Evolutionary conservation across 2,329 filamentous ascomycete genomes (phyloP), one percentile per base, ranked within the genome.

Genomic region (Epicoccum nigrum): DNA sequence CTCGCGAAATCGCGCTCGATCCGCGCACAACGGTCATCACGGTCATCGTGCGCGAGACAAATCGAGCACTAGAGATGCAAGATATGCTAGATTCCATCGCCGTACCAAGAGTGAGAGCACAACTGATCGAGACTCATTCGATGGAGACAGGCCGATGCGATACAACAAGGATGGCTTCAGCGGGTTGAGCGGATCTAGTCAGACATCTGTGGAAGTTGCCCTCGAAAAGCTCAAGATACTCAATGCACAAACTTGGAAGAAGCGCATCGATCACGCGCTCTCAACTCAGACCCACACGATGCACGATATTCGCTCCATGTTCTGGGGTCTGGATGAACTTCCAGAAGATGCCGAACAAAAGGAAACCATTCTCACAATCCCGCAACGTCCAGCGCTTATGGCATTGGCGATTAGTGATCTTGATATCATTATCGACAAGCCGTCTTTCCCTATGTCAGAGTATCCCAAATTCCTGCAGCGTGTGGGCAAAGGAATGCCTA

Each of bases 401-500:
- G 83, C 87, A 3, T 81, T 90, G 5, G 77, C 90, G 34, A 86
- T 97, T 60, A 91, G 86, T 54, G 93, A 99, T 69, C 78, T 99
- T 25, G 88, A 93, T 57, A 81, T 99, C 47, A 79, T 86, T 25
- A 81, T 99, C 52, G 94, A 97, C 73, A 97, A 96, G 70, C 94
- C 94, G 0, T 93, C 90, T 0, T 99, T 99, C 69, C 88, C 92
- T 0, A 78, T 96, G 52, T 80, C 84, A 2, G 86, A 96, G 11
- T 85, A 93, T 46, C 89, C 93, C 0, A 83, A 88, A 13, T 99
- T 96, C 69, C 78, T 99, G 20, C 83, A 97, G 68, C 84, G 85
- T 39, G 87, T 97, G 51, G 94, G 94, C n/a, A 99, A 99, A 76
- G 94, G 94, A 1, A 95, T 99, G 85, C 94, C 94, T 1, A 81